phyloP scores from a whole-genome alignment of 768 basidiomycete species.

The Rhodotorula toruloides region DNA sequence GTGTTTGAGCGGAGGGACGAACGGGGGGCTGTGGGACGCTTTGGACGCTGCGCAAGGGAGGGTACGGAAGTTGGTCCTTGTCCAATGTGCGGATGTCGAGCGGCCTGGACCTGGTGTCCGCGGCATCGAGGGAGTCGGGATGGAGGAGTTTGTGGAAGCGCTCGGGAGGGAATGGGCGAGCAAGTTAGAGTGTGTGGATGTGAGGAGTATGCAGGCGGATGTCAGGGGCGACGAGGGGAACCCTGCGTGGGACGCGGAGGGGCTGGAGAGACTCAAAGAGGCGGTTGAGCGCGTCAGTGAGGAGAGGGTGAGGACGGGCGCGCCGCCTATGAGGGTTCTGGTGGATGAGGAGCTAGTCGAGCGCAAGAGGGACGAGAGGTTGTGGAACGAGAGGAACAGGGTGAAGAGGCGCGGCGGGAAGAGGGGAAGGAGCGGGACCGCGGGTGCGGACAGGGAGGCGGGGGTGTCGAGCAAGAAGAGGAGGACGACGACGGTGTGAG shows the following conservation, averaged over 20 bases:
- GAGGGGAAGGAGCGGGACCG: neutral
- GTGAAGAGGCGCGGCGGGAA: neutral
- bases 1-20: no score
- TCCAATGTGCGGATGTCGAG: neutral
- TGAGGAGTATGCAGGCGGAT: neutral
- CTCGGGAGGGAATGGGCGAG: slow-evolving; percentile 7
- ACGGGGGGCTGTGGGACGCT: neutral
- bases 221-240: neutral
- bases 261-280: neutral
- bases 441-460: neutral
- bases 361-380: neutral
- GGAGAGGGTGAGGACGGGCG: neutral
- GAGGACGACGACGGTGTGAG: slow-evolving; percentile 3
- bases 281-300: neutral
- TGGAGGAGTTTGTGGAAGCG: neutral
- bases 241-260: neutral
- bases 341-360: neutral
- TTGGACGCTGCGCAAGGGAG: neutral
- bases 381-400: neutral
- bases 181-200: neutral
- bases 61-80: neutral
- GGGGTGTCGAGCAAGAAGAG: neutral
- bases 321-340: neutral
- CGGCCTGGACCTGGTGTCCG: no score
- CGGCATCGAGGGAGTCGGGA: neutral